Percentiles rank a stretch among this genome's conserved stretches.
Evolutionary conservation across 345 rosid species (phyloP).

Genomic region (Lenwebbia sp.): DNA sequence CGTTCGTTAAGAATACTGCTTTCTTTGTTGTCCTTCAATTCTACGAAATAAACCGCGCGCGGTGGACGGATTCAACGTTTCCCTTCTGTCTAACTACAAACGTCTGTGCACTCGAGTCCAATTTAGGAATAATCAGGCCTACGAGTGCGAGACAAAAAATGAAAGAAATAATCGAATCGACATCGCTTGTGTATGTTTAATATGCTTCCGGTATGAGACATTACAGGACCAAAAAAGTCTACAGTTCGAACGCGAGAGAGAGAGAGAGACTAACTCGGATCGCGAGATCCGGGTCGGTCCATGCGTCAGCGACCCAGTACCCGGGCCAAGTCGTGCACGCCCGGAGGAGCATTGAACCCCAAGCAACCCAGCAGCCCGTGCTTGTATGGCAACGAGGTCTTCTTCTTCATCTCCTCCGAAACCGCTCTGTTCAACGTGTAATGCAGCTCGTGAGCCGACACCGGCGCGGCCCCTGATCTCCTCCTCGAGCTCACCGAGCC

Average conservation of each 20-base stretch:
- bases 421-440: slow-evolving; percentile 80
- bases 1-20: no score
- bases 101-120: neutral
- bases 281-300: slow-evolving; percentile 5
- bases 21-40: neutral
- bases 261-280: neutral
- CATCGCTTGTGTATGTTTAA: neutral
- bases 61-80: neutral
- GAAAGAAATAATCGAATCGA: neutral
- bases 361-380: slow-evolving; percentile 85
- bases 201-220: neutral
- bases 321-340: slow-evolving; percentile 53
- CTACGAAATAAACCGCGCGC: neutral
- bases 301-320: slow-evolving; percentile 68
- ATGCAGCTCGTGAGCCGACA: slow-evolving; percentile 82
- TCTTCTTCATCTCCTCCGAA: slow-evolving; percentile 84
- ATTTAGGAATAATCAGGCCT: neutral
- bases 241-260: neutral
- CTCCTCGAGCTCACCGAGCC: slow-evolving; percentile 39
- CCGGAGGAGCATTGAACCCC: slow-evolving; percentile 50
- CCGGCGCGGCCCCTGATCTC: slow-evolving; percentile 23
- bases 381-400: slow-evolving; percentile 82
- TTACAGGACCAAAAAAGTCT: neutral
- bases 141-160: neutral
- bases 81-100: neutral